A percentile compares a stretch with the other conserved stretches of the same genome.
Conservation (phyloP, 2,329 filamentous ascomycete genomes). For the Leptosphaerulina australis region DNA sequence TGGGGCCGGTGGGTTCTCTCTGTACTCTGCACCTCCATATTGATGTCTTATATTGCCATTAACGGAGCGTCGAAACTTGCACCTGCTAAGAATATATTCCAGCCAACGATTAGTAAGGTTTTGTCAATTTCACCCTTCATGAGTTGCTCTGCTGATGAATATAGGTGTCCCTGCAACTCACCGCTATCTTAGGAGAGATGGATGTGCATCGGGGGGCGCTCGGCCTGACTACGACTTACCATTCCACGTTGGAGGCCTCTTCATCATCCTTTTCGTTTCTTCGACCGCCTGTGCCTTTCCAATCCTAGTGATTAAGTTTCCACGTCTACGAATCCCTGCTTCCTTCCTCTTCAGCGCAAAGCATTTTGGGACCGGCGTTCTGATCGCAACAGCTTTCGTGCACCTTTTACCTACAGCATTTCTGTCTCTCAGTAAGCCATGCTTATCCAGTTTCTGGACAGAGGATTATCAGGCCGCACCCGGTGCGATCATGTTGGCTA, state of each 20-base stretch:
- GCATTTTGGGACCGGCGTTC: constrained; percentile 72
- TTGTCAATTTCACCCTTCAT: neutral
- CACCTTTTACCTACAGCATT: constrained; percentile 70
- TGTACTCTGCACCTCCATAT: constrained; percentile 33
- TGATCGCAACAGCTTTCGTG: constrained; percentile 84
- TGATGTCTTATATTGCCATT: constrained; percentile 28
- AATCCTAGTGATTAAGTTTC: constrained; percentile 64
- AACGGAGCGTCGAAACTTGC: constrained; percentile 1
- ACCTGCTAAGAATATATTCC: constrained; percentile 11
- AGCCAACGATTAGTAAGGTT: constrained; percentile 20
- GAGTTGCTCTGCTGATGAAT: neutral
- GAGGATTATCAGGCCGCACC: constrained; percentile 65
- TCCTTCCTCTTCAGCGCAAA: constrained; percentile 64
- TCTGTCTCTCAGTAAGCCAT: constrained; percentile 49
- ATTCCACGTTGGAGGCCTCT: constrained; percentile 42
- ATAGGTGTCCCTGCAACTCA: constrained; percentile 13
- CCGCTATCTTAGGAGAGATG: constrained; percentile 23
- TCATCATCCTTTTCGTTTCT: constrained; percentile 45
- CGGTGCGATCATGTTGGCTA: constrained; percentile 67
- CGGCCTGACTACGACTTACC: constrained; percentile 36
- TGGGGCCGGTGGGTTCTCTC: constrained; percentile 35
- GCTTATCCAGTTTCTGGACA: constrained; percentile 64
- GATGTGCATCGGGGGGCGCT: constrained; percentile 32
- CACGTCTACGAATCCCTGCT: constrained; percentile 64
- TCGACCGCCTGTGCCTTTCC: constrained; percentile 64